Evolutionary conservation across 352 stramenopile species (phyloP).

Genomic region (Halophytophthora batemanensis): DNA sequence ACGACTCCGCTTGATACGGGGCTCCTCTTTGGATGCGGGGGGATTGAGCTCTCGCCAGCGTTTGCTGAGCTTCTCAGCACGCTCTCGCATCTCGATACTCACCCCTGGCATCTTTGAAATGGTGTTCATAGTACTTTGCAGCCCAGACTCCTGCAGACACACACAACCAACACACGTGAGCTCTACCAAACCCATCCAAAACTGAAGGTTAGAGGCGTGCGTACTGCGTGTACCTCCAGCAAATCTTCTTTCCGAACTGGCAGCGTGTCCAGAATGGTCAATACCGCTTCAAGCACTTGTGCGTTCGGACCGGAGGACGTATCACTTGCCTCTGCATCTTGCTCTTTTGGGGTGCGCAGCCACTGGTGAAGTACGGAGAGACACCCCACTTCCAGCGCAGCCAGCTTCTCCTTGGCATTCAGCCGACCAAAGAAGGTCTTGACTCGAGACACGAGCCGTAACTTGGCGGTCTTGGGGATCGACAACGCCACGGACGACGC

Average conservation of each 20-base stretch:
- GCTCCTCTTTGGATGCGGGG: conserved; percentile 12
- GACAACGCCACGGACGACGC: conserved; percentile 67
- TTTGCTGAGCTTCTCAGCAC: conserved; percentile 36
- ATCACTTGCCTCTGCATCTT: conserved; percentile 3
- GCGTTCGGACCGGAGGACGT: conserved; percentile 30
- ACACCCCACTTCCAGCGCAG: conserved; percentile 59
- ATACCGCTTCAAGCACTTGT: conserved; percentile 63
- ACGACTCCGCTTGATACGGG: conserved; percentile 10
- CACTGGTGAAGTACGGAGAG: conserved; percentile 57
- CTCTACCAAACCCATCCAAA: not conserved
- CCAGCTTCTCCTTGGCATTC: conserved; percentile 46
- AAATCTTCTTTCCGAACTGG: conserved; percentile 67
- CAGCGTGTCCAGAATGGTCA: conserved; percentile 48
- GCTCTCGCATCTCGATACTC: conserved; percentile 33
- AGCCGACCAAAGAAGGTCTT: conserved; percentile 72
- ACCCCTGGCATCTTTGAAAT: conserved; percentile 30
- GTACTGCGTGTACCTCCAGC: conserved; percentile 32
- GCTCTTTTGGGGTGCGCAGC: conserved; percentile 31
- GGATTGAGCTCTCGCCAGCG: conserved; percentile 45
- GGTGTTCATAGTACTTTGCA: conserved; percentile 32
- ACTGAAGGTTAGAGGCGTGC: not conserved
- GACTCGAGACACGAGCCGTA: conserved; percentile 64
- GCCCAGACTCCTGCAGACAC: conserved; percentile 25
- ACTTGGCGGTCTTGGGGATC: conserved; percentile 74
- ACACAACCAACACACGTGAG: conserved; percentile 1